These are phyloP conservation scores for Williopsis jadinii DNA, from an alignment of 1,139 yeast species.

Conservation along the genomic window DNA sequence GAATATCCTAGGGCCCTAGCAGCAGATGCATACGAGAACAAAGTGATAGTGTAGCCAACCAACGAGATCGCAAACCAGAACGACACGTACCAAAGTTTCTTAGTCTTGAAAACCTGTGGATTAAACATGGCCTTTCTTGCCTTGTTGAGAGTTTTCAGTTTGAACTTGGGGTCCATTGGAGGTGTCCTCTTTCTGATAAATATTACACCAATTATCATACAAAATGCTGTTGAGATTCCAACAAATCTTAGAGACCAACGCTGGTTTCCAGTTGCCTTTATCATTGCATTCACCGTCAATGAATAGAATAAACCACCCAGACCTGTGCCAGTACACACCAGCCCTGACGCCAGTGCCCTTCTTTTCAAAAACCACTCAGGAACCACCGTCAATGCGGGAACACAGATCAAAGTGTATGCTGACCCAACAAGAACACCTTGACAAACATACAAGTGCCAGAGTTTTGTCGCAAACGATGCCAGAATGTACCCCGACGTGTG, in stretches of 20 bases:
- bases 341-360: slow-evolving; percentile 50
- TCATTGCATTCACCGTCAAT: slow-evolving; percentile 30
- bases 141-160: not conserved
- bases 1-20: slow-evolving; percentile 52
- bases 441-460: slow-evolving; percentile 57
- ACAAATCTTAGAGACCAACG: slow-evolving; percentile 62
- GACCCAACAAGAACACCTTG: slow-evolving; percentile 63
- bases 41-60: slow-evolving; percentile 49
- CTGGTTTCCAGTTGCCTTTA: slow-evolving; percentile 44
- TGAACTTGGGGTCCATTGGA: not conserved
- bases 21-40: slow-evolving; percentile 55
- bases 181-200: slow-evolving; percentile 28
- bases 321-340: slow-evolving; percentile 51
- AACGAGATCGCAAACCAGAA: slow-evolving; percentile 51
- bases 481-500: slow-evolving; percentile 52
- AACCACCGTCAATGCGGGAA: slow-evolving; percentile 48
- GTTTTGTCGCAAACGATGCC: slow-evolving; percentile 52
- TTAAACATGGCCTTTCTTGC: not conserved
- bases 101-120: not conserved
- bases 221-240: slow-evolving; percentile 35
- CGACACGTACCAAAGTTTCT: slow-evolving; percentile 24
- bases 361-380: slow-evolving; percentile 56
- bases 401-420: slow-evolving; percentile 50
- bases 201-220: slow-evolving; percentile 29
- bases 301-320: slow-evolving; percentile 44